Percentiles rank a stretch among this genome's conserved stretches.
Conservation (phyloP, 176 grass and related monocot species). For the Urochloa ruziziensis region DNA sequence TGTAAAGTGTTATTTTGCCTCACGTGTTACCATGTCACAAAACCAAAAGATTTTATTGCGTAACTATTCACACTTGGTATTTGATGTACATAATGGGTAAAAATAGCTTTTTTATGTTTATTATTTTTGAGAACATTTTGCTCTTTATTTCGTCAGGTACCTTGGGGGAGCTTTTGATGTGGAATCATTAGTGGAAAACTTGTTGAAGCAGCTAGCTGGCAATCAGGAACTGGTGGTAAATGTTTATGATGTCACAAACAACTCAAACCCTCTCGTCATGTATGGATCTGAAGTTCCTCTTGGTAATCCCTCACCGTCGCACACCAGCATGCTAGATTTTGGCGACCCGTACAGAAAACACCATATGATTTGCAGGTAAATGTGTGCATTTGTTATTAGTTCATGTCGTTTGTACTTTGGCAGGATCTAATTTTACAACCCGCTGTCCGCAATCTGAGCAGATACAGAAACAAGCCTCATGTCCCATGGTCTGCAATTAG, state of each 20-base stretch:
- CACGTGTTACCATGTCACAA: neutral
- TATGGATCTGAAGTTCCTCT: conserved; percentile 84
- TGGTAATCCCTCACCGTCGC: conserved; percentile 51
- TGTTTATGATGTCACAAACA: conserved; percentile 92
- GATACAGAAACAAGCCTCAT: conserved; percentile 77
- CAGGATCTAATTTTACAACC: neutral
- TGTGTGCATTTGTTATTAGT: neutral
- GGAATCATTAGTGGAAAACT: conserved; percentile 92
- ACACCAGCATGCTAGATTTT: conserved; percentile 81
- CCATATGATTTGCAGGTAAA: conserved; percentile 94
- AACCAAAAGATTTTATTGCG: neutral
- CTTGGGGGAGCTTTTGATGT: conserved; percentile 98
- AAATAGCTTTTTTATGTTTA: neutral
- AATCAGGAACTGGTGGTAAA: conserved; percentile 95
- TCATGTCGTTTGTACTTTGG: conserved; percentile 22
- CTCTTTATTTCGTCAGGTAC: conserved; percentile 52
- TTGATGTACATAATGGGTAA: neutral
- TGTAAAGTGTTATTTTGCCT: neutral
- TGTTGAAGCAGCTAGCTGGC: conserved; percentile 85
- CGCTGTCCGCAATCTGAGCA: conserved; percentile 38
- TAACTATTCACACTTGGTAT: neutral
- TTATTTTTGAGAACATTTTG: neutral
- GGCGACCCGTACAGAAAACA: conserved; percentile 91
- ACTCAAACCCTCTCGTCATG: conserved; percentile 82
- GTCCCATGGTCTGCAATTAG: conserved; percentile 66